Evolutionary conservation across 176 grass and related monocot species (phyloP), one percentile per base, ranked within the genome.

Genomic region (Luzula sylvatica): DNA sequence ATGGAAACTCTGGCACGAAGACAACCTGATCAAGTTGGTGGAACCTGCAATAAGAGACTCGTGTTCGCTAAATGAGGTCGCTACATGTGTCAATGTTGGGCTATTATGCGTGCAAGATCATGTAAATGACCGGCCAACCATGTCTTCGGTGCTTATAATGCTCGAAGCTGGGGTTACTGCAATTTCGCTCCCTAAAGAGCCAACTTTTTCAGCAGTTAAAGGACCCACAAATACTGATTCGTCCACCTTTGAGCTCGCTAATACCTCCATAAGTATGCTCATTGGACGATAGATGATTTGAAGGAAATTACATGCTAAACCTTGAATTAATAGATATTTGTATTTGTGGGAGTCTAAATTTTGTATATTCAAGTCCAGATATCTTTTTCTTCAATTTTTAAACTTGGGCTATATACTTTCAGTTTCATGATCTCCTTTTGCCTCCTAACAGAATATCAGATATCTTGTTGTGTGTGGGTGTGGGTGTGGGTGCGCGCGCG

Each of bases 81-180:
- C 74, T 38, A 78, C 70, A 70, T 88, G 83, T 75, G 53, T 82
- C 43, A 71, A 67, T 2, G 61, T 88, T 5, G 89, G 73, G 0
- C n/a, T 95, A 18, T 35, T 95, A 1, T 95, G 89, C 12, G 80
- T 88, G 50, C 83, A 95, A 38, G 89, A 95, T 57, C 76, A 80
- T 23, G 77, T 80, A 6, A 78, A 70, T 15, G 83, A 88, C 3
- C 70, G 89, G 17, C 89, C 89, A 0, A 75, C 80, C 44, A 67
- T 95, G 38, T 74, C 62, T 0, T 29, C 70, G 1, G 70, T 88
- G 32, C 79, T 95, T 42, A 28, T 69, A 4, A 82, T 88, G 83
- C 11, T 88, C 71, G 76, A 69, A 28, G 78, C 42, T 1, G 65
- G 78, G 23, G 68, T 18, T 51, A 23, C 46, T 26, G 56, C 7